A percentile compares a stretch with the other conserved stretches of the same genome.
Evolutionary conservation across 2,329 filamentous ascomycete genomes (phyloP).

Genomic region (Waltergamsia citrina): DNA sequence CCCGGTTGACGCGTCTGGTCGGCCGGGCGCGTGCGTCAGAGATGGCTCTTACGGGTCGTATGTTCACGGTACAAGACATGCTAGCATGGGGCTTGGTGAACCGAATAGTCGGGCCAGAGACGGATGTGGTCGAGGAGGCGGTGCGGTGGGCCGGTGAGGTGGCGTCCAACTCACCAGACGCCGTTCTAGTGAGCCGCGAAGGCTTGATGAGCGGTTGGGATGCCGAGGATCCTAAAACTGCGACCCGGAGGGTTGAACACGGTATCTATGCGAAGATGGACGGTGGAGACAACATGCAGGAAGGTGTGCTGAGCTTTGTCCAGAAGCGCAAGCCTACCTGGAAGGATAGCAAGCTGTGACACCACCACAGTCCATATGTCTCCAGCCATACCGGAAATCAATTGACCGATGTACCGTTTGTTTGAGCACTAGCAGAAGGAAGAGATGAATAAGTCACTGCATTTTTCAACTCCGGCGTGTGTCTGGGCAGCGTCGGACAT

Average conservation of each 20-base stretch:
- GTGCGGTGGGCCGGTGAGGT: constrained; percentile 52
- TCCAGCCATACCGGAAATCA: neutral
- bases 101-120: constrained; percentile 38
- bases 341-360: constrained; percentile 52
- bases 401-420: too few species aligned
- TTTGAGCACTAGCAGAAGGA: too few species aligned
- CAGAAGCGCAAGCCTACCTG: constrained; percentile 64
- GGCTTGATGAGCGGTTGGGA: constrained; percentile 69
- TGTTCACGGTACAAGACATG: constrained; percentile 50
- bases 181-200: constrained; percentile 63
- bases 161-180: constrained; percentile 61
- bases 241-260: constrained; percentile 45
- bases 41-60: constrained; percentile 57
- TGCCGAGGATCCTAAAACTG: constrained; percentile 52
- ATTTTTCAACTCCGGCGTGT: neutral
- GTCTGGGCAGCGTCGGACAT: neutral
- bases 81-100: constrained; percentile 62
- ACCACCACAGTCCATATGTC: too few species aligned
- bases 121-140: constrained; percentile 44
- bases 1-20: constrained; percentile 55
- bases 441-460: too few species aligned
- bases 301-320: constrained; percentile 67
- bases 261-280: constrained; percentile 51
- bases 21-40: constrained; percentile 62
- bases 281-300: constrained; percentile 61